Evolutionary conservation across 768 basidiomycete genomes (phyloP).

Genomic region (Termitomyces sp.): DNA sequence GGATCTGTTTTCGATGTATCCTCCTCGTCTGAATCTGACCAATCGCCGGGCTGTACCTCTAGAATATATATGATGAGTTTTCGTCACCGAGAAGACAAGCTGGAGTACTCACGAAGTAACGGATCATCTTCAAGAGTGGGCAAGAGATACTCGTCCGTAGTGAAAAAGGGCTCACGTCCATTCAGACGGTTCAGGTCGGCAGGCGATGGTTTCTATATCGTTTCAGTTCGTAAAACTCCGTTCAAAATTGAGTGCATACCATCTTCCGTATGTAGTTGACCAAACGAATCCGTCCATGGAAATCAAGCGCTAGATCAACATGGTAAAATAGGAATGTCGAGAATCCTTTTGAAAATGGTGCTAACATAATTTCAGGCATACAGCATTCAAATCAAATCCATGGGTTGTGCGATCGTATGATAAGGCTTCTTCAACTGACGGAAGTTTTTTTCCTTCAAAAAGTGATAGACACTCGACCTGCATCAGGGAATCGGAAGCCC

Average conservation of each 20-base stretch:
- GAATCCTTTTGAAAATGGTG: conserved; percentile 1
- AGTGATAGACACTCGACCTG: conserved; percentile 62
- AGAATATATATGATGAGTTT: conserved; percentile 3
- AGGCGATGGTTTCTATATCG: conserved; percentile 49
- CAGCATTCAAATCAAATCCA: conserved; percentile 57
- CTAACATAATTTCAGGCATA: conserved; percentile 55
- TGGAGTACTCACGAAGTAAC: conserved; percentile 64
- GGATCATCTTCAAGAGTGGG: conserved; percentile 87
- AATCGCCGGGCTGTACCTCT: conserved; percentile 69
- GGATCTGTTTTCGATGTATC: conserved; percentile 29
- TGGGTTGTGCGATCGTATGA: conserved; percentile 57
- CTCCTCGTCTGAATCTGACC: conserved; percentile 77
- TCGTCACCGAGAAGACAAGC: background rate
- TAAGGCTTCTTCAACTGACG: conserved; percentile 56
- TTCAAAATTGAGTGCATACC: conserved; percentile 31
- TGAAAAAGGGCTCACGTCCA: conserved; percentile 60
- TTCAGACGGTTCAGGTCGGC: conserved; percentile 42
- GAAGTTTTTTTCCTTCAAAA: conserved; percentile 65
- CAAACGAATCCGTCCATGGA: conserved; percentile 74
- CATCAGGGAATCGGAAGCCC: conserved; percentile 65
- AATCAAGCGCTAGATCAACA: conserved; percentile 58
- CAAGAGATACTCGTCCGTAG: conserved; percentile 75
- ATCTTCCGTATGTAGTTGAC: conserved; percentile 86
- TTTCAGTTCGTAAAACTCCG: conserved; percentile 5
- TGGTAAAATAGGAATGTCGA: background rate